These are phyloP conservation scores for Teratosphaeria gauchensis DNA, from an alignment of 2,329 filamentous ascomycete genomes.

Conservation along the genomic window DNA sequence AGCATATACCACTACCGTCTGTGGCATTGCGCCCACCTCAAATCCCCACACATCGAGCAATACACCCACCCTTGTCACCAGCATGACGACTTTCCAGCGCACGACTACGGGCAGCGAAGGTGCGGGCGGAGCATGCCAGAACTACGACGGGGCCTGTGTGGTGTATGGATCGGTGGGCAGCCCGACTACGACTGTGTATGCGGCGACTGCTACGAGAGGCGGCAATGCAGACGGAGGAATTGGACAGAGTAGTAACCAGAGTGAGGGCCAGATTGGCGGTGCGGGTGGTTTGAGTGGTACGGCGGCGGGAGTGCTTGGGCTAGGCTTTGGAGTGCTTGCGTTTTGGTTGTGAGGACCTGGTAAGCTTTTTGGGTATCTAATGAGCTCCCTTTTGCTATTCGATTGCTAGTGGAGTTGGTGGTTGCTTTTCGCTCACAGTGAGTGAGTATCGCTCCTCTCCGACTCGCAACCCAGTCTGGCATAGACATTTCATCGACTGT, in stretches of 20 bases:
- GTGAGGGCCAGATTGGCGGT: neutral
- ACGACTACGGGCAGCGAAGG: conserved; percentile 2
- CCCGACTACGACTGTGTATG: conserved; percentile 2
- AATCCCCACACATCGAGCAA: neutral
- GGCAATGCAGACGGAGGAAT: conserved; percentile 2
- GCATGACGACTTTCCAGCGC: neutral
- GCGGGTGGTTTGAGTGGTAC: neutral
- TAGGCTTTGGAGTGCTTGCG: neutral
- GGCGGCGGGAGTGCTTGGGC: neutral
- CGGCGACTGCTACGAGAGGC: neutral
- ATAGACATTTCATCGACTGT: too few relatives aligned
- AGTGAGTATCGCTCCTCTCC: neutral
- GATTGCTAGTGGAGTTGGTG: too few relatives aligned
- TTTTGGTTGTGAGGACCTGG: neutral
- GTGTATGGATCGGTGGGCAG: conserved; percentile 2
- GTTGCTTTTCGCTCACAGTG: too few relatives aligned
- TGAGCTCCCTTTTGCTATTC: too few relatives aligned
- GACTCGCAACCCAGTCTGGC: neutral
- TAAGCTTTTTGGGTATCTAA: too few relatives aligned
- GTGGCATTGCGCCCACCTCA: neutral
- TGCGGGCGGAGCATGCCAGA: conserved; percentile 3
- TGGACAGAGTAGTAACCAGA: neutral
- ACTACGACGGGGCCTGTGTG: conserved; percentile 3
- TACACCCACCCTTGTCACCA: neutral
- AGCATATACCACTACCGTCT: conserved; percentile 6